A percentile compares a stretch with the other conserved stretches of the same genome.
These are phyloP conservation scores for Conringia planisiliqua DNA, from an alignment of 345 rosid genomes.

Conservation along the genomic window DNA sequence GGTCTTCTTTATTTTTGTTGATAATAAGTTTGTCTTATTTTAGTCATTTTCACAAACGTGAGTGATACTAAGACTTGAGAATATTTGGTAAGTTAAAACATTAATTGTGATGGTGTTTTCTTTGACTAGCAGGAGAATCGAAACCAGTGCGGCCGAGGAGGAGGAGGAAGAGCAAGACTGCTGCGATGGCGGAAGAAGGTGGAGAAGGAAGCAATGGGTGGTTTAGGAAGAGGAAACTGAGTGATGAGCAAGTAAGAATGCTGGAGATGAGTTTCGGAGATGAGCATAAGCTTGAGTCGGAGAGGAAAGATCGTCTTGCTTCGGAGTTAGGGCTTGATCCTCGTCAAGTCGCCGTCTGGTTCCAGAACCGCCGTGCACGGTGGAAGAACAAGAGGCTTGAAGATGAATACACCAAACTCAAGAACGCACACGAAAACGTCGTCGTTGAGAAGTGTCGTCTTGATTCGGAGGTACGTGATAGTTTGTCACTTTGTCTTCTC, in stretches of 20 bases:
- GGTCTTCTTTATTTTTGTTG: conserved; percentile 1
- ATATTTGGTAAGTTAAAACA: not conserved
- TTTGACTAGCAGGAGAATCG: conserved; percentile 35
- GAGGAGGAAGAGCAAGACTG: conserved; percentile 53
- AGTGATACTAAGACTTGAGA: not conserved
- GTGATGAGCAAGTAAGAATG: conserved; percentile 52
- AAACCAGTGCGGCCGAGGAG: conserved; percentile 43
- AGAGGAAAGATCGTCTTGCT: conserved; percentile 73
- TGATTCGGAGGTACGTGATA: conserved; percentile 63
- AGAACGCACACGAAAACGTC: conserved; percentile 42
- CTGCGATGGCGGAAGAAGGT: conserved; percentile 18
- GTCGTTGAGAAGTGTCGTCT: conserved; percentile 66
- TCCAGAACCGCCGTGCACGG: conserved; percentile 91
- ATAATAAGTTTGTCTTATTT: conserved; percentile 10
- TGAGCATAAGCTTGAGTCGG: conserved; percentile 84
- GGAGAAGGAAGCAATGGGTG: conserved; percentile 12
- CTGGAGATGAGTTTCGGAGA: conserved; percentile 61
- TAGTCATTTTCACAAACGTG: not conserved
- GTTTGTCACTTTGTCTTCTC: too few species aligned
- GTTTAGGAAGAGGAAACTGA: conserved; percentile 71
- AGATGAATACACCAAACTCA: conserved; percentile 61
- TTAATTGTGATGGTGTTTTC: conserved; percentile 2
- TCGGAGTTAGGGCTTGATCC: conserved; percentile 78
- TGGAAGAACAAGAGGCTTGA: conserved; percentile 88
- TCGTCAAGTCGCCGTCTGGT: conserved; percentile 97